Percentiles rank a stretch among this genome's conserved stretches.
Conservation (phyloP, 2,329 filamentous ascomycete species). For the Pestalotiopsis sp. region DNA sequence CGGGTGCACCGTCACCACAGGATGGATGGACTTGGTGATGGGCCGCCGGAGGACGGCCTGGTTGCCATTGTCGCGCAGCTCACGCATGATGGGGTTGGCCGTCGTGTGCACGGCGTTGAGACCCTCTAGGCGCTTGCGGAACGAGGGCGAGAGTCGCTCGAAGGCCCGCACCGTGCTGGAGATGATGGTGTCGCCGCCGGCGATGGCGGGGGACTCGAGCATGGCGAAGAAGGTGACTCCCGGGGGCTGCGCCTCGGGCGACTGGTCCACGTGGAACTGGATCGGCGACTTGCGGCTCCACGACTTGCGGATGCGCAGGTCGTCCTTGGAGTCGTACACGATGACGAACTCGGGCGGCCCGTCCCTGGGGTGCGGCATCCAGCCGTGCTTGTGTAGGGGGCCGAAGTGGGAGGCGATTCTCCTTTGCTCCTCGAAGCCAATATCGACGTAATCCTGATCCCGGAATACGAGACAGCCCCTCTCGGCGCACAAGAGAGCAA, state of each 20-base stretch:
- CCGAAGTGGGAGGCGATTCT: constrained; percentile 22
- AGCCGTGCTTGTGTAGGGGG: constrained; percentile 23
- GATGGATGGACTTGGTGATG: constrained; percentile 24
- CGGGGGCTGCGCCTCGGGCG: constrained; percentile 19
- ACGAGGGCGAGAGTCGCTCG: constrained; percentile 19
- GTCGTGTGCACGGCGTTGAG: constrained; percentile 19
- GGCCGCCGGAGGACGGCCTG: constrained; percentile 29
- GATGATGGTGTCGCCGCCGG: constrained; percentile 20
- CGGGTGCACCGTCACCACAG: constrained; percentile 31
- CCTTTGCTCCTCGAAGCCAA: constrained; percentile 22
- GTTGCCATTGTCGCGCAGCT: constrained; percentile 24
- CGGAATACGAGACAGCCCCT: constrained; percentile 21
- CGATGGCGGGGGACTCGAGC: constrained; percentile 17
- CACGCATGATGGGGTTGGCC: constrained; percentile 19
- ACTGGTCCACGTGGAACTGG: constrained; percentile 26
- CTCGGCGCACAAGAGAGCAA: constrained; percentile 21
- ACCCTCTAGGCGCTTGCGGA: constrained; percentile 19
- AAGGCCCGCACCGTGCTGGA: constrained; percentile 16
- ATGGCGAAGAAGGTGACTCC: constrained; percentile 19
- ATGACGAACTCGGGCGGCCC: constrained; percentile 23
- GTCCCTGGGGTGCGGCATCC: constrained; percentile 23
- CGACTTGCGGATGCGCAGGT: constrained; percentile 23
- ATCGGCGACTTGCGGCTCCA: constrained; percentile 23
- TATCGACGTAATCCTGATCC: constrained; percentile 19
- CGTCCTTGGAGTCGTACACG: constrained; percentile 23